Base-by-base conservation (phyloP, 2,329 filamentous ascomycete species). In the Emmonsia crescens region DNA sequence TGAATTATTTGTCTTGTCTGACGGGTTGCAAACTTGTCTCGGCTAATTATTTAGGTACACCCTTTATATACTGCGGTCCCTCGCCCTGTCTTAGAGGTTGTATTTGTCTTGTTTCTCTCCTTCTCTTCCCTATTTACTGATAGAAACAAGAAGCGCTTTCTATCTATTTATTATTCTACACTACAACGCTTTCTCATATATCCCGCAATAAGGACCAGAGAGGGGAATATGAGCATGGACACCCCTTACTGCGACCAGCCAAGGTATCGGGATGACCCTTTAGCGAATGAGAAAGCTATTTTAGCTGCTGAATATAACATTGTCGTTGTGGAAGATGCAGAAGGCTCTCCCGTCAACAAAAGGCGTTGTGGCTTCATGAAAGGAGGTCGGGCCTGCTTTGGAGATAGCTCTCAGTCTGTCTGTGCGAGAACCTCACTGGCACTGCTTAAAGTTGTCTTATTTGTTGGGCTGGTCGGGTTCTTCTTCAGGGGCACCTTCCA, bases 221-320 rank as follows among this genome's bases (percentile, higher is more conserved):
- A 29, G 36, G 36, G 55, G 21, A 44, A 44, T 29, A 29, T 16
- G 27, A 57, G 8, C 14, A 57, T 57, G 55, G 9, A 42, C 19
- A 36, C 9, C 33, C 14, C 52, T 19, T 57, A 57, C 55, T 27
- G 38, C 2, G 55, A 57, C 55, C 36, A 40, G 14, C 55, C 55
- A 31, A 42, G 21, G 55, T 57, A 57, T 57, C 36, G 55, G 38
- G 55, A 57, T 44, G 55, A 57, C 38, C 55, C 55, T 57, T 57
- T 38, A n/a, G 27, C 36, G 21, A 40, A 57, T 14, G 55, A 57
- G 55, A 57, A 57, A 14, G 55, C 19, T 55, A 36, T 31, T 31
- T 36, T 55, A 55, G 29, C 31, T 36, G 51, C 51, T 5, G 19
- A 55, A 38, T 55, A 55, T n/a, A 55, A 55, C 14, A 14, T 24